Evolutionary conservation across 169 alveolate species (phyloP).

Genomic region (Cryptosporidium sp.): DNA sequence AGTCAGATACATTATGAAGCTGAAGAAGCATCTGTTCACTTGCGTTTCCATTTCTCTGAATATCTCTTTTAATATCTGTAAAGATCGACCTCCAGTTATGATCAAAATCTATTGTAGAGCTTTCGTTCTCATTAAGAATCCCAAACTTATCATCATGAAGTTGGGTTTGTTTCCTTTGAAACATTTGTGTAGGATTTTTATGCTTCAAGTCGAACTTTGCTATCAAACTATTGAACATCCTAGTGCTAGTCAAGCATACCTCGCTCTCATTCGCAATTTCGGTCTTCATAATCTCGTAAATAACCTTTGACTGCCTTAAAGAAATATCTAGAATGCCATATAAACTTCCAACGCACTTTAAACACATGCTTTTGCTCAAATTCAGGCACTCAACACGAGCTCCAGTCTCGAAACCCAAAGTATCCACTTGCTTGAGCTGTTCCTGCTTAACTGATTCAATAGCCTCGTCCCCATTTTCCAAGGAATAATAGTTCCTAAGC

Average conservation of each 20-base stretch:
- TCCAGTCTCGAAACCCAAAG: background rate
- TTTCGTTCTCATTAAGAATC: background rate
- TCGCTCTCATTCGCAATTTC: constrained; percentile 30
- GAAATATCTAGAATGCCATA: constrained; percentile 36
- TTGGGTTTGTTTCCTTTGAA: background rate
- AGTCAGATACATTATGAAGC: background rate
- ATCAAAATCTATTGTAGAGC: constrained; percentile 6
- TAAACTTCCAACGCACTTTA: constrained; percentile 27
- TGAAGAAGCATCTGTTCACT: constrained; percentile 13
- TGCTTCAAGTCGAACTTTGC: constrained; percentile 48
- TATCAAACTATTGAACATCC: constrained; percentile 47
- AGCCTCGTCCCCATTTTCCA: background rate
- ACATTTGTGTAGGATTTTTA: background rate
- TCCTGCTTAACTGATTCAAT: background rate
- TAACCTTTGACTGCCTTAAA: constrained; percentile 29
- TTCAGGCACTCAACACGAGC: background rate
- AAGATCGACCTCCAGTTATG: constrained; percentile 57
- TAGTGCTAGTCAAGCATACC: constrained; percentile 54
- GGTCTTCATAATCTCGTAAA: constrained; percentile 39
- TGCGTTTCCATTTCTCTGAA: constrained; percentile 17
- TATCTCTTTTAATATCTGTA: constrained; percentile 48
- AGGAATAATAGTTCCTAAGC: constrained; percentile 4
- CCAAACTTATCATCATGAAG: background rate
- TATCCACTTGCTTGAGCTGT: background rate
- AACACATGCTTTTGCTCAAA: constrained; percentile 16